Evolutionary conservation across 768 basidiomycete species (phyloP).

Genomic region (Suillus tomentosus): DNA sequence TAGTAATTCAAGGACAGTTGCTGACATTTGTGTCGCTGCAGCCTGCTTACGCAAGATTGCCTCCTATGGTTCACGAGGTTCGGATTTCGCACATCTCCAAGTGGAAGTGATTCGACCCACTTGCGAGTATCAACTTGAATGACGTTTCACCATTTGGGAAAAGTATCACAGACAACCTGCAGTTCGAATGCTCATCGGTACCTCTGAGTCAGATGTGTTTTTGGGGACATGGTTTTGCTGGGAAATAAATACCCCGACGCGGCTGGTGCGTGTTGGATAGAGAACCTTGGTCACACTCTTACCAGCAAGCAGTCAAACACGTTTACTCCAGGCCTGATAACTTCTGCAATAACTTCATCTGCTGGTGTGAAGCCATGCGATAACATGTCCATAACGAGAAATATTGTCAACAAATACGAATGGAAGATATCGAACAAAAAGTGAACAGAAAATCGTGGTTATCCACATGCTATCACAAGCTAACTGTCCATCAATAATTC

Average conservation of each 20-base stretch:
- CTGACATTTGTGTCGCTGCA: conserved; percentile 4
- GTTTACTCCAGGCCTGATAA: background rate
- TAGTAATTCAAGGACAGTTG: background rate
- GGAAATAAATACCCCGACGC: background rate
- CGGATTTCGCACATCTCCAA: background rate
- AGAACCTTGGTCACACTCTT: background rate
- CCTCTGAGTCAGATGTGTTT: background rate
- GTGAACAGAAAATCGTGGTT: background rate
- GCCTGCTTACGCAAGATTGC: conserved; percentile 10
- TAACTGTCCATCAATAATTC: background rate
- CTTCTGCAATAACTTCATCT: background rate
- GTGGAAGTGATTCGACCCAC: background rate
- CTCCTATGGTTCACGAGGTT: conserved; percentile 3
- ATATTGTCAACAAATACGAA: background rate
- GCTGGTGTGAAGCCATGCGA: background rate
- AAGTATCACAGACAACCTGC: background rate
- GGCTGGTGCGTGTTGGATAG: background rate
- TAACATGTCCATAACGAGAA: background rate
- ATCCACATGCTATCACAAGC: background rate
- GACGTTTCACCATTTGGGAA: background rate
- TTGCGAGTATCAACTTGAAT: background rate
- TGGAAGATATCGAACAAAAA: conserved; percentile 1
- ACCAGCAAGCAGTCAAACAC: background rate
- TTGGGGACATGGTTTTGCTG: background rate
- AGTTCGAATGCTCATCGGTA: background rate